Evolutionary conservation across 306 rosid species (phyloP), one percentile per base, ranked within the genome.

Genomic region (Geum urbanum): DNA sequence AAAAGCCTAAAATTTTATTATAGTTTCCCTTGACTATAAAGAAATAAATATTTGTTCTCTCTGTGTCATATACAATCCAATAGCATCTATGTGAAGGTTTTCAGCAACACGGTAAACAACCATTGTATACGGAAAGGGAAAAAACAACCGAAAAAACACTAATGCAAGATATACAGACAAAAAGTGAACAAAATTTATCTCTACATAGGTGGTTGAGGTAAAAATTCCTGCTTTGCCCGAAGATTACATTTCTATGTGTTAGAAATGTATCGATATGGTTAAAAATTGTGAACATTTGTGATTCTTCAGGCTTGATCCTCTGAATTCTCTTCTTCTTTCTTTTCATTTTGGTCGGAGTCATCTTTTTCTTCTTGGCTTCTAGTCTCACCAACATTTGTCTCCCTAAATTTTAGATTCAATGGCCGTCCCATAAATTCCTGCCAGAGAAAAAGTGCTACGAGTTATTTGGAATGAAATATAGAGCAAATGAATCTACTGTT

Each of bases 391-490:
- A 52, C 84, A 55, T 53, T 88, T 66, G 65, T 91, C 77, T 77
- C 87, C 64, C 97, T 91, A 43, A 88, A 74, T 76, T 86, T 88
- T 51, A 94, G 78, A 37, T 77, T 91, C 76, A 94, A 76, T 14
- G 95, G 87, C 50, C 99, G 77, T 7, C 87, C 96, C 96, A 85
- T 81, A 77, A 91, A 75, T 72, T 87, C 99, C 97, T 94, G 83
- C 70, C 72, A 59, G 37, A 66, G 70, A 63, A 41, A 52, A 58
- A 39, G 5, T 66, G 32, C 12, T 10, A 50, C n/a, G 73, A 35
- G 6, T n/a, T 52, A 14, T 15, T 44, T 54, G 32, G 49, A 62
- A 62, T 16, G 50, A 40, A 41, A 8, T 40, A 5, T 8, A 1
- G 4, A 62, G 5, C 19, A 39, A 18, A 20, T 35, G 18, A 41